phyloP scores from a whole-genome alignment of 202 grass and related monocot species.

The Schoenoplectus tabernaemontani region DNA sequence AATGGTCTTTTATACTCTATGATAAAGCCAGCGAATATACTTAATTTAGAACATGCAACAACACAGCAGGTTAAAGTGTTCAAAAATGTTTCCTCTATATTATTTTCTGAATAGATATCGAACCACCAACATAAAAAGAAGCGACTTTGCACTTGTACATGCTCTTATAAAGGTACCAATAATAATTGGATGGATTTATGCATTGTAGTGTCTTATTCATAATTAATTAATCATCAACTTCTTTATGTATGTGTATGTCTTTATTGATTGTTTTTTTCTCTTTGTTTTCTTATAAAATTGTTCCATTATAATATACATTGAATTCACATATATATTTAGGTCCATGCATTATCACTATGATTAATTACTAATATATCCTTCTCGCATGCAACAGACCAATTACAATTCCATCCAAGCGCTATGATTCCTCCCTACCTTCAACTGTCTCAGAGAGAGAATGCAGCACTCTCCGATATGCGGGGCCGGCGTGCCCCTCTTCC shows the following conservation, averaged over 20 bases:
- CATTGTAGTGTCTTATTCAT: background rate
- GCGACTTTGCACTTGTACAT: background rate
- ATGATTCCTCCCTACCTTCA: slow-evolving; percentile 48
- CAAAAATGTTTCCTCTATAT: background rate
- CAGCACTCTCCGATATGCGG: slow-evolving; percentile 39
- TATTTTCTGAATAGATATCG: background rate
- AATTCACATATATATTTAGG: background rate
- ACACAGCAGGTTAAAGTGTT: slow-evolving; percentile 1
- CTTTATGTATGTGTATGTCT: background rate
- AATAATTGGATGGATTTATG: background rate
- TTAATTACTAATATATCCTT: background rate
- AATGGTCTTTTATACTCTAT: background rate
- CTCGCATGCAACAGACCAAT: slow-evolving; percentile 41
- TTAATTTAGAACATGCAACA: slow-evolving; percentile 6
- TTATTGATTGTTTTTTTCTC: background rate
- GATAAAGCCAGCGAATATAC: background rate
- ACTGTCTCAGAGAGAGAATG: slow-evolving; percentile 36
- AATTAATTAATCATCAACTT: background rate
- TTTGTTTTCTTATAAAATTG: background rate
- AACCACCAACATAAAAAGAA: background rate
- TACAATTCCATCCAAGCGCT: slow-evolving; percentile 50
- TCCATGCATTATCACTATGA: background rate
- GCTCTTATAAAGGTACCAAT: background rate
- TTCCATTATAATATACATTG: background rate
- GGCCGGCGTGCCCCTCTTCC: slow-evolving; percentile 33